Percentiles rank a stretch among this genome's conserved stretches.
Evolutionary conservation across 2,329 filamentous ascomycete species (phyloP).

Genomic region (Fusarium torulosum): DNA sequence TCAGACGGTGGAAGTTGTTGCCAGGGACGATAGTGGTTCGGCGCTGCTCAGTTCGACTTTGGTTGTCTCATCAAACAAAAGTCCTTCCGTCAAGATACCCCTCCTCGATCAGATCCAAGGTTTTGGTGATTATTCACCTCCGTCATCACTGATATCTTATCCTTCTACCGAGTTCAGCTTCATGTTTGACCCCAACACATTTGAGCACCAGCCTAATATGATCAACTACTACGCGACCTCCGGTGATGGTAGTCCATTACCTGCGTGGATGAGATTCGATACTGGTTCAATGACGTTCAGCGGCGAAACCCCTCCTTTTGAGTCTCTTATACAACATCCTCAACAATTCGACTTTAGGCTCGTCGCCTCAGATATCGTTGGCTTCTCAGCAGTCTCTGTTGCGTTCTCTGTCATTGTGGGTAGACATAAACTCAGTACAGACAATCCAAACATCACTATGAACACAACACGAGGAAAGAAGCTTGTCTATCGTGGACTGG

Average conservation of each 20-base stretch:
- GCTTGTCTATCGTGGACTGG: constrained; percentile 66
- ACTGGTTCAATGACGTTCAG: constrained; percentile 72
- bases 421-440: constrained; percentile 75
- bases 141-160: constrained; percentile 69
- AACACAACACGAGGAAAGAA: constrained; percentile 67
- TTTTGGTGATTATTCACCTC: constrained; percentile 71
- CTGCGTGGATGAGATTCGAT: constrained; percentile 87
- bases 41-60: constrained; percentile 75
- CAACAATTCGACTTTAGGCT: constrained; percentile 79
- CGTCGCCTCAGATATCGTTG: constrained; percentile 83
- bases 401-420: constrained; percentile 80
- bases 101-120: constrained; percentile 68
- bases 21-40: constrained; percentile 74
- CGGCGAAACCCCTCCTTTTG: constrained; percentile 75
- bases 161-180: constrained; percentile 67
- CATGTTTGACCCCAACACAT: constrained; percentile 69
- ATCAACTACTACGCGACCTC: constrained; percentile 83
- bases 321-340: constrained; percentile 73
- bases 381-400: constrained; percentile 76
- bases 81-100: constrained; percentile 67
- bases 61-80: constrained; percentile 71
- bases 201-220: constrained; percentile 64
- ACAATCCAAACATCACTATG: constrained; percentile 66
- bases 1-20: constrained; percentile 74
- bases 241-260: constrained; percentile 82